These are phyloP conservation scores for Penicillium taxi DNA, from an alignment of 495 filamentous ascomycete species.

Conservation along the genomic window DNA sequence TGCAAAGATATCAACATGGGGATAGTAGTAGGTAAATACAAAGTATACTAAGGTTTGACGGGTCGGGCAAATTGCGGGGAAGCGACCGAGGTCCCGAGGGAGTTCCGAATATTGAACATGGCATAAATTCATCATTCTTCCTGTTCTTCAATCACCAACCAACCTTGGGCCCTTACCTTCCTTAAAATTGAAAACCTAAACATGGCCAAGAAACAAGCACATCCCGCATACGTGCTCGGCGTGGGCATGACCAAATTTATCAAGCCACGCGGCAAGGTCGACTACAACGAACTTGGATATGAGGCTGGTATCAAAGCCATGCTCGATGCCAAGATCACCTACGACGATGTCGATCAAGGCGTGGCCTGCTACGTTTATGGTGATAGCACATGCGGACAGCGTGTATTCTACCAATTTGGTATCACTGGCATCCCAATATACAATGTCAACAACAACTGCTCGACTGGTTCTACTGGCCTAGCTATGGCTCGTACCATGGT, in stretches of 20 bases:
- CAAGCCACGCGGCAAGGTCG: constrained; percentile 84
- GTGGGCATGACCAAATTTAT: constrained; percentile 99
- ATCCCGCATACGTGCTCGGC: constrained; percentile 79
- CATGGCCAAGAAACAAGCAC: constrained; percentile 45
- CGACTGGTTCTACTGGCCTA: constrained; percentile 82
- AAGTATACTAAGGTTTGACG: too few species aligned
- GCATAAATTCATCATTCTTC: too few species aligned
- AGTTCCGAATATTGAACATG: too few species aligned
- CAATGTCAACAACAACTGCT: constrained; percentile 99
- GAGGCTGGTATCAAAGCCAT: constrained; percentile 94
- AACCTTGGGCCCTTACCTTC: too few species aligned
- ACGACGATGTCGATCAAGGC: constrained; percentile 92
- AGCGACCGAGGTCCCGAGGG: too few species aligned
- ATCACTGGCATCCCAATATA: constrained; percentile 93
- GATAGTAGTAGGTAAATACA: too few species aligned
- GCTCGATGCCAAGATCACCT: constrained; percentile 89
- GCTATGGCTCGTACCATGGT: constrained; percentile 78
- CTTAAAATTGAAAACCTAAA: too few species aligned
- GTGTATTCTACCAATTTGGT: constrained; percentile 98
- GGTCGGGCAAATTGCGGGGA: too few species aligned
- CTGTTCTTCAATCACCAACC: too few species aligned
- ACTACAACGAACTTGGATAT: constrained; percentile 67
- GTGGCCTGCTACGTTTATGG: constrained; percentile 98
- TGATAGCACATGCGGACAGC: constrained; percentile 89
- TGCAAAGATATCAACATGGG: too few species aligned